A percentile compares a stretch with the other conserved stretches of the same genome.
Evolutionary conservation across 108 stramenopile genomes (phyloP).

Genomic region (Nitzschia sp.): DNA sequence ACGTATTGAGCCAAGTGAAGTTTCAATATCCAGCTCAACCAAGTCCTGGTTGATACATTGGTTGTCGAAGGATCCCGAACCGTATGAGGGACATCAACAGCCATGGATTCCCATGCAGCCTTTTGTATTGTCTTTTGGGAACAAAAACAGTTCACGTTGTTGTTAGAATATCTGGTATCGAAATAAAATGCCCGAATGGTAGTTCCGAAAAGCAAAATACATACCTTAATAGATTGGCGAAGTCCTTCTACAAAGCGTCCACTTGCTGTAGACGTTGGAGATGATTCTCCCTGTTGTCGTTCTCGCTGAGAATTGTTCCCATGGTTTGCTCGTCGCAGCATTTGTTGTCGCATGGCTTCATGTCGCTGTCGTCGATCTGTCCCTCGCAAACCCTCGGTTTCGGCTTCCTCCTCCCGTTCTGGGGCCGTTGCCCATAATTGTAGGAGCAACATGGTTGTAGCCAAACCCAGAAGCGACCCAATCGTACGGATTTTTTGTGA

Average conservation of each 20-base stretch:
- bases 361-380: slow-evolving; percentile 24
- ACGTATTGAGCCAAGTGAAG: slow-evolving; percentile 39
- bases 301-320: neutral
- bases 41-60: slow-evolving; percentile 2
- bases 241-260: neutral
- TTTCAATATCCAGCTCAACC: slow-evolving; percentile 29
- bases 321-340: slow-evolving; percentile 24
- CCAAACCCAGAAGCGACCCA: neutral
- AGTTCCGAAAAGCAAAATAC: neutral
- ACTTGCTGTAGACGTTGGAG: no score
- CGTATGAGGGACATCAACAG: no score
- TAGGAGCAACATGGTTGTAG: neutral
- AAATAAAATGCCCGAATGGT: no score
- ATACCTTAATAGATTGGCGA: neutral
- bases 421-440: neutral
- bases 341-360: slow-evolving; percentile 29
- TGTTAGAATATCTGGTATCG: neutral
- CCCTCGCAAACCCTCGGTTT: slow-evolving; percentile 28
- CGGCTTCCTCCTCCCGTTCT: slow-evolving; percentile 1
- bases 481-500: neutral
- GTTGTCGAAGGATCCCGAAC: no score
- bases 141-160: neutral
- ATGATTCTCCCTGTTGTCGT: neutral
- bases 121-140: neutral
- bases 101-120: no score